Base-by-base conservation (phyloP, 257 asterid species). In the Verbascum thapsus region DNA sequence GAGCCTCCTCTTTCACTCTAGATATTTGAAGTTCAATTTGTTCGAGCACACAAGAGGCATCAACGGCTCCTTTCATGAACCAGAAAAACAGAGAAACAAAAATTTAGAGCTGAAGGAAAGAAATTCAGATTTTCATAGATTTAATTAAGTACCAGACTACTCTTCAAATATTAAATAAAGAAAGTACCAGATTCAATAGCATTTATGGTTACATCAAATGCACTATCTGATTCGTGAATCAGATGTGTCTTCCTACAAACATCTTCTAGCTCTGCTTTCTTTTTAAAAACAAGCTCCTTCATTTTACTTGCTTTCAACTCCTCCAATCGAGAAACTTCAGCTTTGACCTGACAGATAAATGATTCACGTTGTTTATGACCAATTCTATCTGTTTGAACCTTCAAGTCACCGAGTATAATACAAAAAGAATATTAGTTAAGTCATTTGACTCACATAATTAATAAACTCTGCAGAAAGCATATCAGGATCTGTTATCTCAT, bases 281-380 rank as follows among this genome's bases (percentile, higher is more conserved):
- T 94, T 68, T 90, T 94, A 53, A 94, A 67, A 70, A 90, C 95
- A 64, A 94, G 97, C 80, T 94, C 97, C 78, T 85, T 90, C 97
- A 94, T 87, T 78, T 87, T 94, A 80, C 95, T 89, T 61, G 74
- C 70, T 83, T 94, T 94, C 67, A 94, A 67, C 78, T 94, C 95
- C 75, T 87, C 95, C 81, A 94, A 68, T 64, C 97, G 78, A 11
- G 87, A 84, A 67, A 94, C 94, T 80, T 94, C 99, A 68, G 83
- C 81, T 69, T 85, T 82, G 67, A 94, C 94, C 99, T 94, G 83
- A 18, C 41, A 22, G 61, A 58, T 30, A 74, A 40, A 71, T 37
- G 50, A 56, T 61, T 26, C 8, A 19, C 26, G 17, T 37, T 45
- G 35, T 69, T 74, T 54, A 66, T 7, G 54, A 53, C 58, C 67